These are phyloP conservation scores for Penicillium sp. DNA, from an alignment of 2,329 filamentous ascomycete genomes.

Conservation along the genomic window DNA sequence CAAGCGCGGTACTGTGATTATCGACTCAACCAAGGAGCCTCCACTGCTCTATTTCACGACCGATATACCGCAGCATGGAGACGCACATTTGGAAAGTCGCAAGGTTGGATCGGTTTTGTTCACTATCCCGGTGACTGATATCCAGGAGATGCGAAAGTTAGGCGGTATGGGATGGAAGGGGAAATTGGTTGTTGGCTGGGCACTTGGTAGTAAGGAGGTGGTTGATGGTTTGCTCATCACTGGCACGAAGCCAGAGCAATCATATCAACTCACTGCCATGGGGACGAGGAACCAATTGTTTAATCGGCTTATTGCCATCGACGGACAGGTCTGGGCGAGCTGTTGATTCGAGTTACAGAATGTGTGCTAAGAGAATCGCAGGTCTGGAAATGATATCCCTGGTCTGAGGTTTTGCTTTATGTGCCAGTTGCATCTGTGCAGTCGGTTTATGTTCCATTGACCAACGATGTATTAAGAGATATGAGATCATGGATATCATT, in stretches of 20 bases:
- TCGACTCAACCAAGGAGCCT: slow-evolving; percentile 37
- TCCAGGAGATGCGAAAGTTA: slow-evolving; percentile 65
- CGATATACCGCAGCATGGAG: slow-evolving; percentile 31
- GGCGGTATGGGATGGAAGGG: slow-evolving; percentile 77
- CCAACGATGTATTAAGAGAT: neutral
- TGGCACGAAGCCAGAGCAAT: slow-evolving; percentile 45
- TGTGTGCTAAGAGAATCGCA: slow-evolving; percentile 18
- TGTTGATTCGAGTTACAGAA: slow-evolving; percentile 43
- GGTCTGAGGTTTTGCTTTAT: neutral
- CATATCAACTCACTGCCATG: slow-evolving; percentile 61
- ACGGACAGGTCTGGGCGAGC: slow-evolving; percentile 72
- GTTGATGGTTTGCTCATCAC: slow-evolving; percentile 64
- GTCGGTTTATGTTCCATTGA: neutral
- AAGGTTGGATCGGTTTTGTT: slow-evolving; percentile 52
- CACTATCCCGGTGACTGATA: slow-evolving; percentile 60
- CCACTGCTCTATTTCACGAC: slow-evolving; percentile 52
- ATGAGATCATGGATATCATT: neutral
- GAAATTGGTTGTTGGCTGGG: slow-evolving; percentile 73
- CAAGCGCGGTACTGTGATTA: slow-evolving; percentile 60
- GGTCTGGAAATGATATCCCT: slow-evolving; percentile 18
- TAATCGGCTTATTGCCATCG: slow-evolving; percentile 67
- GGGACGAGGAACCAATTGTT: slow-evolving; percentile 67
- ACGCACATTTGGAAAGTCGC: slow-evolving; percentile 41
- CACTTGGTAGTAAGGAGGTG: slow-evolving; percentile 58
- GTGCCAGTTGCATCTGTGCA: neutral